phyloP scores from a whole-genome alignment of 176 grass and related monocot species.

The Hyparrhenia diplandra region DNA sequence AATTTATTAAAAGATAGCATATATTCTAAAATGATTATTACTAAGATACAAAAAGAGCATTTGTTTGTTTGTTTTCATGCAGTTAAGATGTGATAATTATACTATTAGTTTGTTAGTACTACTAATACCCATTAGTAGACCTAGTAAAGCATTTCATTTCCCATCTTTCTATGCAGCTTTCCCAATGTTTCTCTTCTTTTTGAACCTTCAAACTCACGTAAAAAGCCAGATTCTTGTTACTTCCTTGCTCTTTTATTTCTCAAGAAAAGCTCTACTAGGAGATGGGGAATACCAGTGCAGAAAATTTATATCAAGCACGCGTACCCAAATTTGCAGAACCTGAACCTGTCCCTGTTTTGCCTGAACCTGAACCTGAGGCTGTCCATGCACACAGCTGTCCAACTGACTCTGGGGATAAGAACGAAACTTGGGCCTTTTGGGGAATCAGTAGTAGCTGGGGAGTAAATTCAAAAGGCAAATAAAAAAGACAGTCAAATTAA shows the following conservation, averaged over 20 bases:
- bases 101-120: not conserved
- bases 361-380: too few species aligned
- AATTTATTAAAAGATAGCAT: not conserved
- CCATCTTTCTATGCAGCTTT: slow-evolving; percentile 13
- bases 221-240: not conserved
- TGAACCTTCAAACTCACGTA: not conserved
- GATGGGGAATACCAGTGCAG: not conserved
- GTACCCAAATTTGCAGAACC: slow-evolving; percentile 7
- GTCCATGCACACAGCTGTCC: slow-evolving; percentile 13
- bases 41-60: not conserved
- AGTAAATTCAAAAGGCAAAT: slow-evolving; percentile 8
- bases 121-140: not conserved
- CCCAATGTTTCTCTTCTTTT: not conserved
- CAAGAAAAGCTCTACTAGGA: not conserved
- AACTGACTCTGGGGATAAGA: not conserved
- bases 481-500: slow-evolving; percentile 41
- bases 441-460: not conserved
- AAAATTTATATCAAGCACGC: not conserved
- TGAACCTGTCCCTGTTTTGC: not conserved
- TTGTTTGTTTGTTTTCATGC: not conserved
- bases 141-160: not conserved
- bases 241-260: not conserved
- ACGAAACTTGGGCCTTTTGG: slow-evolving; percentile 5
- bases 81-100: not conserved
- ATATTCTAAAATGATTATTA: not conserved